A percentile compares a stretch with the other conserved stretches of the same genome.
Evolutionary conservation across 2,329 filamentous ascomycete genomes (phyloP).

Genomic region (Xylariaceae sp.): DNA sequence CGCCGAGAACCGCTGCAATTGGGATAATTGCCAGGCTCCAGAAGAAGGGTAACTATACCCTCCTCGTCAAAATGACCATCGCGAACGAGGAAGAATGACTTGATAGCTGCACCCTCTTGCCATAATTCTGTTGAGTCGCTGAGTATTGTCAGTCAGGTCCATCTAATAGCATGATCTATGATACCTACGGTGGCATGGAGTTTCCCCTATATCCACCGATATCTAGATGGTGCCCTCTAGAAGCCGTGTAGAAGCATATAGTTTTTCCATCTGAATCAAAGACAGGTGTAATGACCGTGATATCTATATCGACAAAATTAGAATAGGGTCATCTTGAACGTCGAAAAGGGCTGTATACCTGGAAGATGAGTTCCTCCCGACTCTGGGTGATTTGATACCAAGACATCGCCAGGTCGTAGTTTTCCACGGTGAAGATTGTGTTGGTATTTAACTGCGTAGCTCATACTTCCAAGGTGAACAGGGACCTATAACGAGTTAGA

Average conservation of each 20-base stretch:
- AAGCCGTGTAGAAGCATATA: constrained; percentile 19
- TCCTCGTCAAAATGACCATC: constrained; percentile 32
- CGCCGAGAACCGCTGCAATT: constrained; percentile 34
- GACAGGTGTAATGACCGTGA: constrained; percentile 10
- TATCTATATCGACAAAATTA: constrained; percentile 1
- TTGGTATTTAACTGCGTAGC: constrained; percentile 66
- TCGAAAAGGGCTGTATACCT: neutral
- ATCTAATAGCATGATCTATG: neutral
- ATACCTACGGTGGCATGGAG: constrained; percentile 17
- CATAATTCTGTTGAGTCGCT: constrained; percentile 30
- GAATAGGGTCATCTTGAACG: neutral
- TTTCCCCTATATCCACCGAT: constrained; percentile 40
- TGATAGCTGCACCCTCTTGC: constrained; percentile 39
- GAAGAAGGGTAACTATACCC: constrained; percentile 25
- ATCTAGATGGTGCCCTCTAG: constrained; percentile 19
- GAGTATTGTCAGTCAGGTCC: constrained; percentile 1
- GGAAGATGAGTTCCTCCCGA: constrained; percentile 11
- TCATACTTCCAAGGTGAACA: constrained; percentile 71
- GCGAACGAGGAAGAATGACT: constrained; percentile 33
- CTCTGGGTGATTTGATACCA: constrained; percentile 13
- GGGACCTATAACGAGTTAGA: constrained; percentile 46
- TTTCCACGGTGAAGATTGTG: constrained; percentile 65
- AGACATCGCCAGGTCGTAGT: constrained; percentile 31
- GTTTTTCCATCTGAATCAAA: constrained; percentile 8
- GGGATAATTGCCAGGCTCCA: constrained; percentile 30